These are phyloP conservation scores for Saxophila tyrrhenica DNA, from an alignment of 495 filamentous ascomycete species.

Conservation along the genomic window DNA sequence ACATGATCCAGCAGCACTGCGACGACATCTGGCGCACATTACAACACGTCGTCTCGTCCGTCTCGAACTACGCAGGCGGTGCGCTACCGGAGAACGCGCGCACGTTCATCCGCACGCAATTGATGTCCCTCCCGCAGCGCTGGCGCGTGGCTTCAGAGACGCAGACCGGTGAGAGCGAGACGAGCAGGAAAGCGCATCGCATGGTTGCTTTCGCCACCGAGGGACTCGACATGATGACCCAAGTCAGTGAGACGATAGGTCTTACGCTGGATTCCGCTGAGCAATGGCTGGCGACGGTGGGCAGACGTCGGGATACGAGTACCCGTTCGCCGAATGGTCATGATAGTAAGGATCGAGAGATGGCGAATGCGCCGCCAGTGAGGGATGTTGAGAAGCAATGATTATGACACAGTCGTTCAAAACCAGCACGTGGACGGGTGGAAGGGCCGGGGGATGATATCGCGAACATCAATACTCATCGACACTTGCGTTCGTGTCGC, in stretches of 20 bases:
- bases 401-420: too few species aligned
- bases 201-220: slow-evolving; percentile 76
- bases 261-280: slow-evolving; percentile 79
- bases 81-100: slow-evolving; percentile 76
- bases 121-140: slow-evolving; percentile 65
- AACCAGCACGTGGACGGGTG: too few species aligned
- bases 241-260: slow-evolving; percentile 70
- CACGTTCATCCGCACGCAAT: slow-evolving; percentile 62
- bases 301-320: slow-evolving; percentile 32
- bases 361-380: neutral
- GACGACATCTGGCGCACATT: slow-evolving; percentile 65
- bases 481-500: neutral
- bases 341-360: neutral
- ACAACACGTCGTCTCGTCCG: slow-evolving; percentile 61
- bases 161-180: slow-evolving; percentile 34
- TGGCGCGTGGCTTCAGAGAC: slow-evolving; percentile 43
- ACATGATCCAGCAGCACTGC: slow-evolving; percentile 56
- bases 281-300: slow-evolving; percentile 69
- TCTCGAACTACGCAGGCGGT: slow-evolving; percentile 73
- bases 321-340: neutral
- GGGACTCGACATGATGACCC: slow-evolving; percentile 77
- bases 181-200: slow-evolving; percentile 46
- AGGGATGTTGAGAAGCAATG: neutral
- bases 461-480: neutral
- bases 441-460: too few species aligned